Percentiles rank a stretch among this genome's conserved stretches.
phyloP scores from a whole-genome alignment of 345 rosid species.

The Camelina sativa region DNA sequence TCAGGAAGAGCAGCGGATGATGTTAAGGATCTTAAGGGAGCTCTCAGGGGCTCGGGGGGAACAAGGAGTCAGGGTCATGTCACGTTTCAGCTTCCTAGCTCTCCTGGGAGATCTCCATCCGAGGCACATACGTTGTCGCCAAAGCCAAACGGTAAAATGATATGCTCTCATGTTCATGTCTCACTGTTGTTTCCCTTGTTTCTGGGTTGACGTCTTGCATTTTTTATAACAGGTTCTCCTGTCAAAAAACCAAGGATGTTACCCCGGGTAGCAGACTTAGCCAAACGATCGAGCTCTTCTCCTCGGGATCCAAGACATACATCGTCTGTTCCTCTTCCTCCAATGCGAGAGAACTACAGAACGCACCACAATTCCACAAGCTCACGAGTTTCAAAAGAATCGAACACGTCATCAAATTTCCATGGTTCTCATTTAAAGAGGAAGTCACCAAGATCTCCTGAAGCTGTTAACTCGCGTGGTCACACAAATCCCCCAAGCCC shows the following conservation, averaged over 20 bases:
- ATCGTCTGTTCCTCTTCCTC: constrained; percentile 22
- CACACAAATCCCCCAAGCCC: constrained; percentile 13
- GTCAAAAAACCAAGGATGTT: constrained; percentile 30
- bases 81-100: constrained; percentile 39
- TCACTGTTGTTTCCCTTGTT: constrained; percentile 23
- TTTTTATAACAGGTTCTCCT: constrained; percentile 27
- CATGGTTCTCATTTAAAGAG: constrained; percentile 17
- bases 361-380: constrained; percentile 20
- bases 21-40: constrained; percentile 37
- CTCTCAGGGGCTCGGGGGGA: constrained; percentile 32
- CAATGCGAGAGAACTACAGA: constrained; percentile 23
- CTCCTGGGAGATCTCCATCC: constrained; percentile 26
- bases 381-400: constrained; percentile 27
- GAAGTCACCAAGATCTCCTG: constrained; percentile 26
- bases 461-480: constrained; percentile 17
- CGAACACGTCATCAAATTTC: neutral
- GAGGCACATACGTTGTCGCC: neutral
- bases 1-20: neutral
- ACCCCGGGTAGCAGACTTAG: constrained; percentile 33
- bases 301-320: constrained; percentile 22
- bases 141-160: constrained; percentile 35
- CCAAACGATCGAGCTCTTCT: constrained; percentile 27
- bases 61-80: constrained; percentile 38
- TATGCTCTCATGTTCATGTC: constrained; percentile 15
- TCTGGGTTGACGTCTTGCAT: constrained; percentile 1